Evolutionary conservation across 768 basidiomycete genomes (phyloP), one percentile per base, ranked within the genome.

Genomic region (Lanmaoa pseudosensibilis): DNA sequence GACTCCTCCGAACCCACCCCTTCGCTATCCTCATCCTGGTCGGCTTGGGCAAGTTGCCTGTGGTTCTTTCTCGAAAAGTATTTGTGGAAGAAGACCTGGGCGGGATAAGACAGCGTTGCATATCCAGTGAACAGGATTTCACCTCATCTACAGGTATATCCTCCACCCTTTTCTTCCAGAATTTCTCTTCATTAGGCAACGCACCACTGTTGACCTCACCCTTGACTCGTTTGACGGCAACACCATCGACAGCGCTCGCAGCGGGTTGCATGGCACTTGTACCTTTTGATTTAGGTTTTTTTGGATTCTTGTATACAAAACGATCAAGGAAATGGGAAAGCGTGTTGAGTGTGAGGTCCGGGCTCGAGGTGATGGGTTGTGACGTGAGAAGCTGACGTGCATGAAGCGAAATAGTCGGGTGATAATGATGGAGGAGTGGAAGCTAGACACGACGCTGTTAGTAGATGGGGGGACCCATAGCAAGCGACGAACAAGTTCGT

Each of bases 241-340:
- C 74, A 13, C 80, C 77, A 55, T 87, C 87, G n/a, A 81, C 62
- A 1, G 77, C 79, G 46, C 80, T 81, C 7, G 89, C 88, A 1
- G 87, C 85, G n/a, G 94, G 94, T 74, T 99, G 96, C 97, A 98
- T 98, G 52, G 91, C 90, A 58, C 88, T 92, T 0, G 84, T 79
- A n/a, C 94, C 95, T 67, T 86, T 88, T 9, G 82, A 75, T 54
- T 77, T 79, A 2, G 74, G 60, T 64, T 88, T 86, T 76, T 98
- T 98, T 1, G 94, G 87, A 69, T 98, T 98, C 73, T 94, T 92
- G 78, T 93, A 98, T 41, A 98, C 92, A 75, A 98, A 98, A 3
- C 95, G 85, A 69, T 98, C 97, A 39, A 98, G 82, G 83, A 99
- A 98, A 65, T 94, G 92, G 1, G 91, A 87, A 23, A 98, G 83